Conservation (phyloP, 371 early-diverging fungal species). For the Furculomyces boomerangus region DNA sequence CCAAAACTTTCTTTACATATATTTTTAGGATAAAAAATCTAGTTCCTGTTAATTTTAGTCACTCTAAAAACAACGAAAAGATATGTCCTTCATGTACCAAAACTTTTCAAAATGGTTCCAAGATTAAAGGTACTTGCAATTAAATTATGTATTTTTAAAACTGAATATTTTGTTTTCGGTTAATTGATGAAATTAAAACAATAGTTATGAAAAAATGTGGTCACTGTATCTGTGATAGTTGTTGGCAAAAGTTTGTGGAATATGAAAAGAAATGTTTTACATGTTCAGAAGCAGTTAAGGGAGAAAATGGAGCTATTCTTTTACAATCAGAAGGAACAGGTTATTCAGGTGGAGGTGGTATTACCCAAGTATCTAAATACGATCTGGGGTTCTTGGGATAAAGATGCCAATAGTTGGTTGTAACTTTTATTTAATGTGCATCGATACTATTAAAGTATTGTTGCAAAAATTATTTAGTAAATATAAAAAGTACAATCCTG, state of each 20-base stretch:
- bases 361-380: slow-evolving; percentile 49
- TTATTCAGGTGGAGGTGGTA: slow-evolving; percentile 58
- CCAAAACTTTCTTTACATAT: not conserved
- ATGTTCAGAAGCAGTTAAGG: slow-evolving; percentile 38
- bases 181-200: not conserved
- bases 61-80: slow-evolving; percentile 7
- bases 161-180: not conserved
- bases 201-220: slow-evolving; percentile 65
- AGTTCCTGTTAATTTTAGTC: slow-evolving; percentile 2
- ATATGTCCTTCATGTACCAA: slow-evolving; percentile 77
- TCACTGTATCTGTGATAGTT: slow-evolving; percentile 67
- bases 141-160: not conserved
- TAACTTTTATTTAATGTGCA: too few species aligned
- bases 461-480: too few species aligned
- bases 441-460: too few species aligned
- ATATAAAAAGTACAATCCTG: too few species aligned
- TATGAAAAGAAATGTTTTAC: slow-evolving; percentile 55
- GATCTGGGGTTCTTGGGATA: slow-evolving; percentile 11
- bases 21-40: slow-evolving; percentile 1
- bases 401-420: not conserved
- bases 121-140: slow-evolving; percentile 35
- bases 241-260: slow-evolving; percentile 58
- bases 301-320: slow-evolving; percentile 43
- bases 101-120: slow-evolving; percentile 48
- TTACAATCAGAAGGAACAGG: slow-evolving; percentile 78